Conservation (phyloP, 164 flowering plant genomes). For the Dillenia suffruticosa region DNA sequence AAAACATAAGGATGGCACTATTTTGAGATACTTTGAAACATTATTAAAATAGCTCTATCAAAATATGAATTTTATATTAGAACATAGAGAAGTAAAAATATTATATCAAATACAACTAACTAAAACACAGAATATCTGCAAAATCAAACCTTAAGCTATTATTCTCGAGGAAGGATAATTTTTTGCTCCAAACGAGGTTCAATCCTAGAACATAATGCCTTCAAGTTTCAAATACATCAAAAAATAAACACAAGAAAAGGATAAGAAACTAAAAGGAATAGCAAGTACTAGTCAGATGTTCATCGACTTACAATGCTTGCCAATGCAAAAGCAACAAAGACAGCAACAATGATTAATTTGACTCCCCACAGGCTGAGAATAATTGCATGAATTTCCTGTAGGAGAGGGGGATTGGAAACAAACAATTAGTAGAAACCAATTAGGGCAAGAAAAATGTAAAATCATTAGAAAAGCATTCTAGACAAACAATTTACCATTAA, state of each 20-base stretch:
- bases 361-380: conserved; percentile 78
- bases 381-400: conserved; percentile 91
- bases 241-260: background rate
- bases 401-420: conserved; percentile 4
- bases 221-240: conserved; percentile 5
- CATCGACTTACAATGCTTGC: conserved; percentile 86
- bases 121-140: background rate
- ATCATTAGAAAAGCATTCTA: background rate
- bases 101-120: background rate
- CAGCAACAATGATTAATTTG: conserved; percentile 62
- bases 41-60: conserved; percentile 86
- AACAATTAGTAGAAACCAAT: conserved; percentile 5
- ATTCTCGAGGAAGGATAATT: conserved; percentile 93
- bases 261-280: background rate
- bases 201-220: conserved; percentile 93
- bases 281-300: background rate
- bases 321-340: conserved; percentile 67
- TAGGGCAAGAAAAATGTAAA: background rate
- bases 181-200: conserved; percentile 93
- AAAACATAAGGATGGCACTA: conserved; percentile 94
- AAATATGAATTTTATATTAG: background rate
- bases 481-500: background rate
- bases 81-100: background rate
- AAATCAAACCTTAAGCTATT: conserved; percentile 85
- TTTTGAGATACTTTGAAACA: conserved; percentile 77